A percentile compares a stretch with the other conserved stretches of the same genome.
Evolutionary conservation across 2,329 filamentous ascomycete species (phyloP).

Genomic region (Ciborinia camelliae): DNA sequence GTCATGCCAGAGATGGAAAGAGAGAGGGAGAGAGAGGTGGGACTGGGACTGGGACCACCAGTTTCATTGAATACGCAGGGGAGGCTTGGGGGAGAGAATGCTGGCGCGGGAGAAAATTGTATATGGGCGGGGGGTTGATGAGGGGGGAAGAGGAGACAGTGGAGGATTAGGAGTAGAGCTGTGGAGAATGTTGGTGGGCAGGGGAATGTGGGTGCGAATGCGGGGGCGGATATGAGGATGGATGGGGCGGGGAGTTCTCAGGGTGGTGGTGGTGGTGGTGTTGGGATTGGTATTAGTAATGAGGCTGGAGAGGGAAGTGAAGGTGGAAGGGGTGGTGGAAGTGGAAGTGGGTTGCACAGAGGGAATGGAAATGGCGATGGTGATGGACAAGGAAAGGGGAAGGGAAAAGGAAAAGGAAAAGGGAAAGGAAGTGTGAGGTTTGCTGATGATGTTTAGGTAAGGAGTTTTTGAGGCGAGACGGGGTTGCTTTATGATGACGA

Average conservation of each 20-base stretch:
- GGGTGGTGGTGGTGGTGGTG: background rate
- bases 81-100: background rate
- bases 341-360: background rate
- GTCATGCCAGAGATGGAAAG: background rate
- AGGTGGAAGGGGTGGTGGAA: background rate
- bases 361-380: background rate
- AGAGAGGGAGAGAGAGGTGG: too few relatives aligned
- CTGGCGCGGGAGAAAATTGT: background rate
- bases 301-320: background rate
- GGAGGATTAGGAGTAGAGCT: slow-evolving; percentile 10
- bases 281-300: too few relatives aligned
- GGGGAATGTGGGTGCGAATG: background rate
- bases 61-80: background rate
- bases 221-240: background rate
- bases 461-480: background rate
- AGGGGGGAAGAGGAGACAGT: slow-evolving; percentile 12
- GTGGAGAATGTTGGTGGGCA: background rate
- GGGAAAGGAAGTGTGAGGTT: slow-evolving; percentile 12
- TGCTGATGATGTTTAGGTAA: background rate
- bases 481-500: background rate
- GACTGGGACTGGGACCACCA: slow-evolving; percentile 3
- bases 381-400: background rate
- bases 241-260: background rate
- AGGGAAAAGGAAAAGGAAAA: background rate
- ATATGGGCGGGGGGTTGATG: background rate